Conservation (phyloP, 164 flowering plant species). For the Magnolia officinalis region DNA sequence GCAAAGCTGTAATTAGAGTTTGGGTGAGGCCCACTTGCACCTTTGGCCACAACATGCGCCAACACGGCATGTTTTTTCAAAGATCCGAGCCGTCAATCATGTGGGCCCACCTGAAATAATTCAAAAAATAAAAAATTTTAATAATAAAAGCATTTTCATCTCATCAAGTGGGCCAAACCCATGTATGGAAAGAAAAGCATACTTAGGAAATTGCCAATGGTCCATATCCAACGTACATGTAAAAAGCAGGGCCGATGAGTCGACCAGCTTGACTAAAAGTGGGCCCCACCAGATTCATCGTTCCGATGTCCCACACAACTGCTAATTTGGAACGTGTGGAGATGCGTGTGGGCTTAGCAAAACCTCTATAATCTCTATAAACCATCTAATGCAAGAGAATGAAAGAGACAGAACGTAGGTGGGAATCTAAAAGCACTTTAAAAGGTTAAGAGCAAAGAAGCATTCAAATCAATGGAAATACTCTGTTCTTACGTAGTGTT, state of each 20-base stretch:
- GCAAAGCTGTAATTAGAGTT: neutral
- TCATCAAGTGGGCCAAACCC: neutral
- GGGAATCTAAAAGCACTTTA: neutral
- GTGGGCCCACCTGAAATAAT: neutral
- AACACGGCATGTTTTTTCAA: neutral
- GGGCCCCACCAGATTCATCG: no score
- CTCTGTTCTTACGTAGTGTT: neutral
- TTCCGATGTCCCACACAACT: no score
- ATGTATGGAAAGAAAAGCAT: neutral
- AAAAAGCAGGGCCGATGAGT: neutral
- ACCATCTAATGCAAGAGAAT: neutral
- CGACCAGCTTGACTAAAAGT: no score
- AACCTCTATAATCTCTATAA: no score
- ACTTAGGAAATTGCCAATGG: neutral
- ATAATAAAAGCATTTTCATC: neutral
- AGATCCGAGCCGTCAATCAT: neutral
- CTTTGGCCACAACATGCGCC: neutral
- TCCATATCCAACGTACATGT: neutral
- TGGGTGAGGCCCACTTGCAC: neutral
- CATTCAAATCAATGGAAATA: neutral
- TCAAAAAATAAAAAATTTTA: neutral
- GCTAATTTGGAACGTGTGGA: no score
- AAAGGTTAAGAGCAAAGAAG: neutral
- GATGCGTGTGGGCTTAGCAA: no score
- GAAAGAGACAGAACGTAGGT: neutral